Conservation (phyloP, 768 basidiomycete genomes). For the Russula virescens region DNA sequence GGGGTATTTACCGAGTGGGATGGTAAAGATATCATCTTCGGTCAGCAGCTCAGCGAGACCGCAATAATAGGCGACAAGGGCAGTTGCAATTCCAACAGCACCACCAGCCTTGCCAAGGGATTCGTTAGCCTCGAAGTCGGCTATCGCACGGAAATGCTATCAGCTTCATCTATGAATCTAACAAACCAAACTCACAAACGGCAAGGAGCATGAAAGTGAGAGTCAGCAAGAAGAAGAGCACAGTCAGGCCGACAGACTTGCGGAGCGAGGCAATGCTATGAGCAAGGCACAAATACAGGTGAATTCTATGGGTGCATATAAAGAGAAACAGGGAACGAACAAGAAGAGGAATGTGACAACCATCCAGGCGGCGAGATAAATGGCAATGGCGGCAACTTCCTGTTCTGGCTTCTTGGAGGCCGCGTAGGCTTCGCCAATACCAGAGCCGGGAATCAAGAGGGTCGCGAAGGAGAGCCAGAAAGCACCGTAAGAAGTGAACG, state of each 20-base stretch:
- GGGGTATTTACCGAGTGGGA: conserved; percentile 35
- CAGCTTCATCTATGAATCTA: neutral
- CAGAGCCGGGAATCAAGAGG: conserved; percentile 65
- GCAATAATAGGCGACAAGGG: conserved; percentile 42
- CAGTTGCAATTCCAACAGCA: conserved; percentile 42
- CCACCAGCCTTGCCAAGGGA: conserved; percentile 37
- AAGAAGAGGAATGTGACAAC: conserved; percentile 63
- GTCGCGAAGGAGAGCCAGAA: conserved; percentile 85
- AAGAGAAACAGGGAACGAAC: conserved; percentile 36
- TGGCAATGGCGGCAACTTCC: conserved; percentile 56
- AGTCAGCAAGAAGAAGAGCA: conserved; percentile 48
- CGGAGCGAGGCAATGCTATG: conserved; percentile 46
- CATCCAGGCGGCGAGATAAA: conserved; percentile 71
- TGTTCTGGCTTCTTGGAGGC: conserved; percentile 28
- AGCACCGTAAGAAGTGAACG: conserved; percentile 77
- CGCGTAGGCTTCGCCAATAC: conserved; percentile 51
- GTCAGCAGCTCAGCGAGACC: conserved; percentile 40
- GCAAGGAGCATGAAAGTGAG: conserved; percentile 48
- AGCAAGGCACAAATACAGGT: too few relatives aligned
- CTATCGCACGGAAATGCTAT: neutral
- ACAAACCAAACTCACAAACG: conserved; percentile 32
- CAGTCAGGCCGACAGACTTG: conserved; percentile 44
- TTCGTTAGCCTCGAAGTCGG: conserved; percentile 16
- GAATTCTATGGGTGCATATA: neutral
- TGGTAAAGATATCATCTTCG: conserved; percentile 34